Base-by-base conservation (phyloP, 345 rosid genomes). In the Moringa oleifera region DNA sequence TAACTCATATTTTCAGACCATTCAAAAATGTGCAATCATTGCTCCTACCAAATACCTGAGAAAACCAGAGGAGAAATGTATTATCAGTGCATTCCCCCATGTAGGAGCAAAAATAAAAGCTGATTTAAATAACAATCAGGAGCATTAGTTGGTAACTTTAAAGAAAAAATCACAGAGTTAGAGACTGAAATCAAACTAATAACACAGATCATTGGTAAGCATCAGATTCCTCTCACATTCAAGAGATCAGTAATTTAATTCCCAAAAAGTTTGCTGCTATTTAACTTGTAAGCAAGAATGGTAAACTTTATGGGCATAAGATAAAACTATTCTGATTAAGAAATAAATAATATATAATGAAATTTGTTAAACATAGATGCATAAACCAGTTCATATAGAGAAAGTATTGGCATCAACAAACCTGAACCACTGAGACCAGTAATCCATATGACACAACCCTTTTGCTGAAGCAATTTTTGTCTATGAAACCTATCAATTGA, bases 351-450 rank as follows among this genome's bases (percentile, higher is more conserved):
- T 11, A 41, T 41, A 11, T 15, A 2, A 41, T 41, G 17, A 41
- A 15, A 41, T 1, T 41, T 41, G 47, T 41, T 7, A 41, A 16
- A 41, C 9, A 41, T n/a, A 41, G 47, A 41, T 41, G 11, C 54
- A 51, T 2, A 6, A 2, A 51, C 4, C 2, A 51, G 11, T 51
- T 6, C 4, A 51, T 20, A 12, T 18, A 20, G 54, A 10, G 47
- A 2, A 31, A 25, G 7, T 24, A 51, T 51, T n/a, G 18, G 46
- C 51, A 62, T n/a, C 58, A 51, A 57, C 82, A 68, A 73, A 89
- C 92, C 93, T 84, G 93, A 89, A 73, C 91, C 96, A 62, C 93
- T 84, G 37, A 89, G 87, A 60, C 96, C 93, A 2, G 91, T 89
- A 59, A 86, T 75, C 96, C 96, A 89, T 36, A 86, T 74, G 41